Conservation (phyloP, 257 asterid species). For the Fraxinus quadrangulata region DNA sequence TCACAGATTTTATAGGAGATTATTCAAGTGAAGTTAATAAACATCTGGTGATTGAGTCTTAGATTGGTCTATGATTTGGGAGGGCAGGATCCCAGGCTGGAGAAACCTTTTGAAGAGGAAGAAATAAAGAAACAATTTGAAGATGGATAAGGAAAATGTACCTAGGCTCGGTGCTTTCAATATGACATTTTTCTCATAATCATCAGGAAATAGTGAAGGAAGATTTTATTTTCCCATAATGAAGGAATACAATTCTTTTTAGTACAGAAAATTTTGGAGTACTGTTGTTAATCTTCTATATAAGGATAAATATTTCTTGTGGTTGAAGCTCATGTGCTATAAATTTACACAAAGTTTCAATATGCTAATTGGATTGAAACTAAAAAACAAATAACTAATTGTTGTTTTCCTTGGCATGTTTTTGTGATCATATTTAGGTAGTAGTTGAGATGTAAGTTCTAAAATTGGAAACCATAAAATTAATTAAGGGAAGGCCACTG, state of each 20-base stretch:
- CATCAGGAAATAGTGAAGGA: background rate
- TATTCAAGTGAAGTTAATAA: background rate
- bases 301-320: conserved; percentile 10
- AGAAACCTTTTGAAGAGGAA: background rate
- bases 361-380: background rate
- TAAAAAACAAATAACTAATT: conserved; percentile 9
- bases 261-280: background rate
- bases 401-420: background rate
- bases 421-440: conserved; percentile 17
- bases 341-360: conserved; percentile 17
- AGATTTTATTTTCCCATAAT: background rate
- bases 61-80: background rate
- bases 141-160: background rate
- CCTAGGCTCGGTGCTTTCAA: background rate
- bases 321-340: conserved; percentile 18
- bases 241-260: background rate
- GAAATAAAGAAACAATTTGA: background rate
- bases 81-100: background rate
- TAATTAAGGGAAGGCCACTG: background rate
- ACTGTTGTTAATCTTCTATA: conserved; percentile 18
- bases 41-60: background rate
- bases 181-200: background rate
- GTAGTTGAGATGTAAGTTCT: conserved; percentile 11
- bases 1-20: background rate
- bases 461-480: conserved; percentile 15